Evolutionary conservation across 768 basidiomycete genomes (phyloP), one percentile per base, ranked within the genome.

Genomic region (Lepiota venenata): DNA sequence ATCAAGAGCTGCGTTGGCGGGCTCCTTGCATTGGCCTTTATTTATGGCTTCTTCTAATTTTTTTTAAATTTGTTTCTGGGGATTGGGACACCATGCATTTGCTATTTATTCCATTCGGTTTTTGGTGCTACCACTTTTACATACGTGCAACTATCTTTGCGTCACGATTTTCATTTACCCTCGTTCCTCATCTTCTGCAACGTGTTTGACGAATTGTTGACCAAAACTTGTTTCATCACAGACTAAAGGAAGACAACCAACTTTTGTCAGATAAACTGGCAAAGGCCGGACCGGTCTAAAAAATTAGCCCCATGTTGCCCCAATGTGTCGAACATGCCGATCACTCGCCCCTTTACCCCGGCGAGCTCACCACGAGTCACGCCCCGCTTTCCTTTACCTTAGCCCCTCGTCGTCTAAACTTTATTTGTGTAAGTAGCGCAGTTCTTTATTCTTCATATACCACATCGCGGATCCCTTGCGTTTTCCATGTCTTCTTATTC

Each of bases 201-300:
- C 59, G 49, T 60, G 32, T 32, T 36, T 69, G 69, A 69, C 74
- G 72, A 75, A 72, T 75, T 62, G 74, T 69, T 58, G 47, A 47
- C 54, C 47, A 35, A 18, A 56, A 54, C 54, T 64, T 60, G 53
- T 64, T 58, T 39, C 59, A 58, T 61, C 63, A 68, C 71, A 90
- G 88, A 74, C 73, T 89, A 67, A 83, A 84, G 59, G 85, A 81
- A 67, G 87, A 90, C 59, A 58, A 87, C 57, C 83, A 80, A 47
- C 63, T 66, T 40, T 70, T 81, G 47, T 72, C 59, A 27, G 73
- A 79, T 47, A 73, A 76, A 63, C 59, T 76, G 58, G 74, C 75
- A 12, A 57, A 59, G 52, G 42, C 42, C 35, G 48, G 49, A 16
- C 41, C 48, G 29, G 46, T 8, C 6, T 32, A 25, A 8, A 32